Evolutionary conservation across 208 protist genomes (phyloP).

Genomic region (Trypanosoma theileri): DNA sequence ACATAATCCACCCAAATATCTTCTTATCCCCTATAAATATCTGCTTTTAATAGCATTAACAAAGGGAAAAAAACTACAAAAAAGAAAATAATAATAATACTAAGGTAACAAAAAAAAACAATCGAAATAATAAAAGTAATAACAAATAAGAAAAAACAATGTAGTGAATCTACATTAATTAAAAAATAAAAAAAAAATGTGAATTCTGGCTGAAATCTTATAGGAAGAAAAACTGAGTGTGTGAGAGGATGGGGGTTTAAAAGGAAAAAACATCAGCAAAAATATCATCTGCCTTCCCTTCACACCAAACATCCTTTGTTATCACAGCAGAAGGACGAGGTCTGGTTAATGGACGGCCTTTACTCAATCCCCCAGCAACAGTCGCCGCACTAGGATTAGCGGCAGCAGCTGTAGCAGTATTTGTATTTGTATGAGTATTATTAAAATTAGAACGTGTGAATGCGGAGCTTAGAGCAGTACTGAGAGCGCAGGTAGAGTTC

Average conservation of each 20-base stretch:
- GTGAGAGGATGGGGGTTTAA: not conserved
- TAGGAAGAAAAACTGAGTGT: conserved; percentile 36
- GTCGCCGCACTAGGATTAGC: not conserved
- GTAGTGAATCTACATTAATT: not conserved
- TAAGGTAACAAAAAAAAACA: conserved; percentile 3
- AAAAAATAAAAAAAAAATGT: conserved; percentile 12
- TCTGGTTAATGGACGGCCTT: not conserved
- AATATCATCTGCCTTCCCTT: conserved; percentile 48
- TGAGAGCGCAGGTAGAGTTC: conserved; percentile 11
- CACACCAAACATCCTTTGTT: conserved; percentile 23
- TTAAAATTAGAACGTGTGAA: conserved; percentile 5
- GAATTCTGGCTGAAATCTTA: conserved; percentile 11
- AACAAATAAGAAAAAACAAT: conserved; percentile 1
- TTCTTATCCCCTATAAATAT: no score
- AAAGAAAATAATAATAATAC: conserved; percentile 20
- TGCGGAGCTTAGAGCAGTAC: conserved; percentile 6
- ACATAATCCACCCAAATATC: no score
- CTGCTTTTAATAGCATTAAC: not conserved
- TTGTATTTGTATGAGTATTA: not conserved
- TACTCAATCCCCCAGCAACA: not conserved
- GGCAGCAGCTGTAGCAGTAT: not conserved
- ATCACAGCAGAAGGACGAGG: conserved; percentile 25
- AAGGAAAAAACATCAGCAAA: conserved; percentile 69
- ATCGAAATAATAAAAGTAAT: not conserved
- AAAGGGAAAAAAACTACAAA: conserved; percentile 4